Evolutionary conservation across 805 yeast species (phyloP).

Genomic region (Ogataea methylovora): DNA sequence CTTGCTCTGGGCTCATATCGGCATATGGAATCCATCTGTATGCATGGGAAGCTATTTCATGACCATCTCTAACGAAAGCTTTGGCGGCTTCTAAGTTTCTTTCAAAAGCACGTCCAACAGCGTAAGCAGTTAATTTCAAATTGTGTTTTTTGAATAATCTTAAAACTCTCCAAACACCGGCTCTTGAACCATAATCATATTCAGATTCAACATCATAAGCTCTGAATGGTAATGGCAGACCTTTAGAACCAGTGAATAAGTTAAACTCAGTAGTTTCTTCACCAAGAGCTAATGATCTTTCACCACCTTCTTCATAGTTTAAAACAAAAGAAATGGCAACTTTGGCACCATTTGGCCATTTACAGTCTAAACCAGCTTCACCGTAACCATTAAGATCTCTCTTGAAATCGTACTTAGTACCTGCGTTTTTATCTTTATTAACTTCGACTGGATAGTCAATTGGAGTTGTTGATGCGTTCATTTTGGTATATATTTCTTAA

Average conservation of each 20-base stretch:
- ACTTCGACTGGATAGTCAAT: conserved; percentile 7
- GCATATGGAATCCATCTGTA: conserved; percentile 29
- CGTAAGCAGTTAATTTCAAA: conserved; percentile 27
- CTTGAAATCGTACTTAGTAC: conserved; percentile 11
- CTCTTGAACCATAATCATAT: conserved; percentile 10
- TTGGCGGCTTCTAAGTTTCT: conserved; percentile 25
- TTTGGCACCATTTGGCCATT: conserved; percentile 17
- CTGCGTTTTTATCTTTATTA: conserved; percentile 1
- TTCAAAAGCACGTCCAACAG: conserved; percentile 31
- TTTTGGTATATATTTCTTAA: too few relatives aligned
- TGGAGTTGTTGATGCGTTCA: conserved; percentile 9
- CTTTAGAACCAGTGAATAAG: conserved; percentile 3
- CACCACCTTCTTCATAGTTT: conserved; percentile 23
- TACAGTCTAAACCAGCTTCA: conserved; percentile 16
- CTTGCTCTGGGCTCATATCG: conserved; percentile 20
- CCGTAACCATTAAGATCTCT: conserved; percentile 19
- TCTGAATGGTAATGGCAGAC: conserved; percentile 2
- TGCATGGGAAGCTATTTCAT: conserved; percentile 31
- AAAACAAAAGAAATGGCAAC: conserved; percentile 18
- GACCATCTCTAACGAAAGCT: conserved; percentile 29
- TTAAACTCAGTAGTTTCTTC: conserved; percentile 9
- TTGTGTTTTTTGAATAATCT: conserved; percentile 25
- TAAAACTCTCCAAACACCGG: conserved; percentile 17
- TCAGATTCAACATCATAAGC: conserved; percentile 6
- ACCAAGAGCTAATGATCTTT: conserved; percentile 9